phyloP scores from a whole-genome alignment of 768 basidiomycete species.

The Trametes sanguinea region DNA sequence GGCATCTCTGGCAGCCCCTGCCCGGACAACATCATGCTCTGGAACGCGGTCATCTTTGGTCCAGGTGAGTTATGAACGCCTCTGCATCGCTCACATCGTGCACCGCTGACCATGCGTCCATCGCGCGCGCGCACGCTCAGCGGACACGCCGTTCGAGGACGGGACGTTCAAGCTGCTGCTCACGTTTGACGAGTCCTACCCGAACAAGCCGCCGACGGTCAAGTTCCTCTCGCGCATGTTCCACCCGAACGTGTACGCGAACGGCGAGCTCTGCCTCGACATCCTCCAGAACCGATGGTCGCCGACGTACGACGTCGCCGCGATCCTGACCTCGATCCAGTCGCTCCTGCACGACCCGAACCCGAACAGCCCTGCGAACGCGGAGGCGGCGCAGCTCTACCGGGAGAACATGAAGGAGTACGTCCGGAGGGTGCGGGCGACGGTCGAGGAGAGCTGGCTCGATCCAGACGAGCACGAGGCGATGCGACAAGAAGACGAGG shows the following conservation, averaged over 20 bases:
- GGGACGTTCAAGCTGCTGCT: slow-evolving; percentile 97
- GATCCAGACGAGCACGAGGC: slow-evolving; percentile 73
- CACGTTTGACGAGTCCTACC: slow-evolving; percentile 96
- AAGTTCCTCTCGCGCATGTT: slow-evolving; percentile 98
- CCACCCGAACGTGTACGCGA: slow-evolving; percentile 98
- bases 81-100: no score
- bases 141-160: slow-evolving; percentile 98
- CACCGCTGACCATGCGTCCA: no score
- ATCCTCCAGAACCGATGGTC: slow-evolving; percentile 99
- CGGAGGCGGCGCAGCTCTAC: slow-evolving; percentile 95
- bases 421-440: slow-evolving; percentile 86
- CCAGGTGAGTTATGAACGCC: slow-evolving; percentile 63
- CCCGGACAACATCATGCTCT: slow-evolving; percentile 98
- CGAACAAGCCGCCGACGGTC: slow-evolving; percentile 97
- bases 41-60: slow-evolving; percentile 99
- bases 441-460: slow-evolving; percentile 94
- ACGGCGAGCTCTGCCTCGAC: slow-evolving; percentile 97
- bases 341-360: slow-evolving; percentile 96
- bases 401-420: slow-evolving; percentile 99
- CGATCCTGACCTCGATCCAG: slow-evolving; percentile 96
- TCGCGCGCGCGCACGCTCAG: slow-evolving; percentile 43
- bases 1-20: slow-evolving; percentile 97
- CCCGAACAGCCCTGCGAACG: slow-evolving; percentile 97
- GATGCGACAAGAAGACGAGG: slow-evolving; percentile 42
- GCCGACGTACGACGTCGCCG: slow-evolving; percentile 98